Percentiles rank a stretch among this genome's conserved stretches.
Conservation (phyloP, 1,284 basidiomycete species). For the Polyporus tsugae region DNA sequence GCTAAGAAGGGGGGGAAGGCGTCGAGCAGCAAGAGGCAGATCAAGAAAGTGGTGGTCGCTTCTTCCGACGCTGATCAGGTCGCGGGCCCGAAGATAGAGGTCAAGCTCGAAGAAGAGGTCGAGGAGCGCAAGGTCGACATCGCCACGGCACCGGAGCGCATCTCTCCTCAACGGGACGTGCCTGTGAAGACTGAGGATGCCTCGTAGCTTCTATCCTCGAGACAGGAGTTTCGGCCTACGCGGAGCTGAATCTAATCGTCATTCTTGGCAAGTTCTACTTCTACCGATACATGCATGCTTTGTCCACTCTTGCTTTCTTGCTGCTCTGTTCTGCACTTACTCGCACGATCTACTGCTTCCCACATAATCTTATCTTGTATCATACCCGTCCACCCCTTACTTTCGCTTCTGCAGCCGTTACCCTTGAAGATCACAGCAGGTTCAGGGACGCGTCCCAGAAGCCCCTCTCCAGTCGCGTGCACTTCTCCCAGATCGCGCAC, state of each 20-base stretch:
- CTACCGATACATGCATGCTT: conserved; percentile 10
- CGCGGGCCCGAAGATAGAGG: conserved; percentile 48
- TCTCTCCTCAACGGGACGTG: conserved; percentile 9
- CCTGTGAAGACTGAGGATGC: conserved; percentile 24
- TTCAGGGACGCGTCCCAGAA: conserved; percentile 92
- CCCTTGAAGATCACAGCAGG: conserved; percentile 48
- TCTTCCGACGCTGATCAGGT: background rate
- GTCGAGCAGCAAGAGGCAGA: conserved; percentile 21
- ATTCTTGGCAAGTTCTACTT: background rate
- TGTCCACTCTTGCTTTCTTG: conserved; percentile 3
- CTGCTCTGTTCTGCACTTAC: background rate
- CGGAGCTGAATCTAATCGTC: background rate
- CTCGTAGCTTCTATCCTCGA: background rate
- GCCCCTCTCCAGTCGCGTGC: conserved; percentile 81
- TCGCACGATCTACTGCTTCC: background rate
- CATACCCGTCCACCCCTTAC: too few relatives aligned
- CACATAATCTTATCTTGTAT: conserved; percentile 10
- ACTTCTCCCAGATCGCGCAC: conserved; percentile 79
- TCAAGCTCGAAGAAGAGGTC: conserved; percentile 43
- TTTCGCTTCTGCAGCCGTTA: too few relatives aligned
- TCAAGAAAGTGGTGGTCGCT: conserved; percentile 23
- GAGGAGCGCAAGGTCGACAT: conserved; percentile 28
- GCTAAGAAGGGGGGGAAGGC: conserved; percentile 45
- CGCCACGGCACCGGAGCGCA: background rate
- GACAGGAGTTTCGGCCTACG: background rate